Evolutionary conservation across 2,329 filamentous ascomycete species (phyloP).

Genomic region (Nannizziopsis arthrosporioides): DNA sequence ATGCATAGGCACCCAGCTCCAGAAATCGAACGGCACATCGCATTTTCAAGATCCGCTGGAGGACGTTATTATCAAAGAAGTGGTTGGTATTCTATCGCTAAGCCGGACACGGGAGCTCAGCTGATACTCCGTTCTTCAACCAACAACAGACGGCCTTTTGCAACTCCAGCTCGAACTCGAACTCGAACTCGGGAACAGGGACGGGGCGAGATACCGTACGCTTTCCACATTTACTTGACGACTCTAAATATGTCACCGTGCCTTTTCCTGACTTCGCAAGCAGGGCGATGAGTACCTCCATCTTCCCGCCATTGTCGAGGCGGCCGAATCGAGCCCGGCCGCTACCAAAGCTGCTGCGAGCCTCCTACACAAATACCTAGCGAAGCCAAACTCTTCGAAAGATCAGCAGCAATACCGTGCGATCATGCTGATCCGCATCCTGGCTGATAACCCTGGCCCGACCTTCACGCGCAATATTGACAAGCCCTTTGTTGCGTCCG

Average conservation of each 20-base stretch:
- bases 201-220: too few species aligned
- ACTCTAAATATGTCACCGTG: too few species aligned
- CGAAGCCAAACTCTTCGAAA: conserved; percentile 52
- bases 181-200: conserved; percentile 49
- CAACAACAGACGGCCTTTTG: conserved; percentile 60
- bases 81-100: conserved; percentile 23
- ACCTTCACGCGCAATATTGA: conserved; percentile 89
- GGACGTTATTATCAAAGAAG: conserved; percentile 29
- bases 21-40: conserved; percentile 12
- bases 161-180: too few species aligned
- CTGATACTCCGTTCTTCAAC: neutral
- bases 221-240: too few species aligned
- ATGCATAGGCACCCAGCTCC: conserved; percentile 2
- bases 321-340: conserved; percentile 78
- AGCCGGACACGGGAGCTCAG: neutral
- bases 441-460: conserved; percentile 79
- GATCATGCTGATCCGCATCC: conserved; percentile 86
- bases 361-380: conserved; percentile 70
- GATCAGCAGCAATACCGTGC: conserved; percentile 85
- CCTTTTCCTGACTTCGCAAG: conserved; percentile 12
- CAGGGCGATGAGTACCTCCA: conserved; percentile 83
- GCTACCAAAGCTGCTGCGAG: conserved; percentile 73
- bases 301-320: conserved; percentile 85
- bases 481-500: conserved; percentile 63
- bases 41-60: conserved; percentile 31